These are phyloP conservation scores for Prunus padus DNA, from an alignment of 306 rosid genomes.

Conservation along the genomic window DNA sequence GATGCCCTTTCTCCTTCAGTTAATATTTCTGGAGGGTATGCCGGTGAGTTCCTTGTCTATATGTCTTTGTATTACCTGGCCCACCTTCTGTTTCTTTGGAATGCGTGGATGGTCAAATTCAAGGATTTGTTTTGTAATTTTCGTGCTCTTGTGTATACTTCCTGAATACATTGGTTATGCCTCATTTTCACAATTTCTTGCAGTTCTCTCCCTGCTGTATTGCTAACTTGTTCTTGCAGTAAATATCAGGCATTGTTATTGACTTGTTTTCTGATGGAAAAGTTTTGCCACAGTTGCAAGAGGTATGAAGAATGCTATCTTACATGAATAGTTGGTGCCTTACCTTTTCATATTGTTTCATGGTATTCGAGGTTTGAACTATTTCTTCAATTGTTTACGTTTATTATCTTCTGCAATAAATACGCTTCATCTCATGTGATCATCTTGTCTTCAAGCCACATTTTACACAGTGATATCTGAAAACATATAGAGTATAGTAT, in stretches of 20 bases:
- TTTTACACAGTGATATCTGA: neutral
- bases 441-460: neutral
- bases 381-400: neutral
- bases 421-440: neutral
- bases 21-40: conserved; percentile 57
- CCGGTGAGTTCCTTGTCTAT: conserved; percentile 61
- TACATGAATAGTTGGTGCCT: conserved; percentile 10
- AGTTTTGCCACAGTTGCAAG: conserved; percentile 74
- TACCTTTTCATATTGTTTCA: conserved; percentile 8
- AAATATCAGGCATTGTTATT: conserved; percentile 67
- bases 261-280: conserved; percentile 82
- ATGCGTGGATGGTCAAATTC: neutral
- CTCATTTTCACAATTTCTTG: neutral
- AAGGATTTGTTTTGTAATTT: neutral
- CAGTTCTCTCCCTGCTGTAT: conserved; percentile 9
- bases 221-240: conserved; percentile 42
- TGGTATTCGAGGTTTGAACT: neutral
- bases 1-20: conserved; percentile 67
- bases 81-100: conserved; percentile 7
- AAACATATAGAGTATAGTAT: neutral
- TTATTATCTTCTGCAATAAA: neutral
- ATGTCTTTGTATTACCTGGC: conserved; percentile 17
- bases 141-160: conserved; percentile 14
- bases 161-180: conserved; percentile 2
- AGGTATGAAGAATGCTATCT: conserved; percentile 50